These are phyloP conservation scores for Sonneratia alba DNA, from an alignment of 345 rosid species.

Conservation along the genomic window DNA sequence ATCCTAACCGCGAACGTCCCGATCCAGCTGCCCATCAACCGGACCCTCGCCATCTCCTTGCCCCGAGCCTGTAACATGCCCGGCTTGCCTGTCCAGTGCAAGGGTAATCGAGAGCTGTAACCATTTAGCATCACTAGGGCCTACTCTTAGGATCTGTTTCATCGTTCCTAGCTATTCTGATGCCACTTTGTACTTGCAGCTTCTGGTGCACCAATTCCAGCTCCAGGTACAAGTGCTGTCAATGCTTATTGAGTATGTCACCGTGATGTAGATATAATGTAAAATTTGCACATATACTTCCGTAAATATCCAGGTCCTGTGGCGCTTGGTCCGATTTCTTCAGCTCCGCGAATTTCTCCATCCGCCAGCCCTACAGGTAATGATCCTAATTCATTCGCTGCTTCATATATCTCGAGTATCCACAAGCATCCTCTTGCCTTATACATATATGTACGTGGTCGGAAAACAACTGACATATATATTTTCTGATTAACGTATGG, in stretches of 20 bases:
- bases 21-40: slow-evolving; percentile 57
- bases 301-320: slow-evolving; percentile 35
- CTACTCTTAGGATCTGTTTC: background rate
- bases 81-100: slow-evolving; percentile 70
- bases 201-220: slow-evolving; percentile 49
- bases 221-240: slow-evolving; percentile 47
- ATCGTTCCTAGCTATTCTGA: background rate
- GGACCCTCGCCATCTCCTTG: slow-evolving; percentile 67
- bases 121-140: background rate
- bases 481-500: background rate
- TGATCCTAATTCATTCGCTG: background rate
- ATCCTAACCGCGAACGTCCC: slow-evolving; percentile 57
- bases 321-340: slow-evolving; percentile 30
- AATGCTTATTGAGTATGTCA: too few relatives aligned
- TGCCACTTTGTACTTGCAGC: slow-evolving; percentile 23
- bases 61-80: slow-evolving; percentile 88
- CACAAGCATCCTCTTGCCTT: background rate
- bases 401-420: background rate
- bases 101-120: slow-evolving; percentile 21
- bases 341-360: slow-evolving; percentile 35
- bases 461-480: background rate
- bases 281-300: too few relatives aligned
- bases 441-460: background rate
- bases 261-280: too few relatives aligned
- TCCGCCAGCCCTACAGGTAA: slow-evolving; percentile 34